Evolutionary conservation across 1,139 yeast genomes (phyloP).

Genomic region (Lodderomyces beijingensis): DNA sequence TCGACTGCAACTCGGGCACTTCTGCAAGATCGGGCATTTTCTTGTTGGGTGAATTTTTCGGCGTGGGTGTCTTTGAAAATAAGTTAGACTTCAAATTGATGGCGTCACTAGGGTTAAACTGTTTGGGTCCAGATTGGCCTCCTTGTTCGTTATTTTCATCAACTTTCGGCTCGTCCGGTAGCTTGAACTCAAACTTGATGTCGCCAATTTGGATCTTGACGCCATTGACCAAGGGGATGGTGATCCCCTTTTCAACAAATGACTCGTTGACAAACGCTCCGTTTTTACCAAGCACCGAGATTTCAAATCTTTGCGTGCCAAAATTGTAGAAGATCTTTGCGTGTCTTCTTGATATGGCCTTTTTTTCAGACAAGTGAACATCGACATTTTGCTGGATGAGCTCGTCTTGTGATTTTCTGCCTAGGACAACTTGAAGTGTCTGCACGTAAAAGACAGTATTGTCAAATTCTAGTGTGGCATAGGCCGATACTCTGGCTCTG

Average conservation of each 20-base stretch:
- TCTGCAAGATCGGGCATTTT: conserved; percentile 2
- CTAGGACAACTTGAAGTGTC: conserved; percentile 87
- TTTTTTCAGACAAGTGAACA: conserved; percentile 85
- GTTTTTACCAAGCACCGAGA: conserved; percentile 86
- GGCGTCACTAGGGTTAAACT: conserved; percentile 52
- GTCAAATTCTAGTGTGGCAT: conserved; percentile 90
- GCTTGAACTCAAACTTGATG: conserved; percentile 77
- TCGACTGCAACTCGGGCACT: not conserved
- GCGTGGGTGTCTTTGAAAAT: conserved; percentile 25
- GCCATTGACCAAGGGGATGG: conserved; percentile 77
- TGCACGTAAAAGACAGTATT: conserved; percentile 92
- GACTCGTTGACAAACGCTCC: conserved; percentile 94
- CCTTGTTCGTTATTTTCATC: conserved; percentile 20
- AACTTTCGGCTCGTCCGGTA: conserved; percentile 52
- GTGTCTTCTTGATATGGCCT: conserved; percentile 88
- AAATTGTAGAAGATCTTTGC: conserved; percentile 94
- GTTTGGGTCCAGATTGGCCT: conserved; percentile 21
- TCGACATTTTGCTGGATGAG: conserved; percentile 58
- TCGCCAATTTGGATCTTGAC: conserved; percentile 92
- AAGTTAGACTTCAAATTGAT: conserved; percentile 47
- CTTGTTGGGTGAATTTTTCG: conserved; percentile 13
- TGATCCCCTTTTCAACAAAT: conserved; percentile 84
- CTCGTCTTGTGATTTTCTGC: conserved; percentile 80
- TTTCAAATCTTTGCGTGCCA: conserved; percentile 88
- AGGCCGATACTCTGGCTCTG: conserved; percentile 70